Base-by-base conservation (phyloP, 1,284 basidiomycete genomes). In the Rhodofomes roseus region DNA sequence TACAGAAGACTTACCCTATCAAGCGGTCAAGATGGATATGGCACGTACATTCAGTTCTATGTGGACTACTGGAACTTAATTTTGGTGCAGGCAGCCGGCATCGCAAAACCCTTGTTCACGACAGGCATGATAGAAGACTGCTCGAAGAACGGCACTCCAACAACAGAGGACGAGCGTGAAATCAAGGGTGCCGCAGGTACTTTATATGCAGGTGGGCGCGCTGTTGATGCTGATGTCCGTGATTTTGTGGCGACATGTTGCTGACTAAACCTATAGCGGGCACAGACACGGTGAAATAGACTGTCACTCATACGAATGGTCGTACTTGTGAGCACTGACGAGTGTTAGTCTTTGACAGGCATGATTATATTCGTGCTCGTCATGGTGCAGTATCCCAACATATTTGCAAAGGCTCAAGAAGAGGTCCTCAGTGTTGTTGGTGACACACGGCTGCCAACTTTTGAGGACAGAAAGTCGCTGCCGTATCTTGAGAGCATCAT, bases 381-480 rank as follows among this genome's bases (percentile, higher is more conserved):
- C 3, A 82, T 84, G 81, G 70, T 78, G 36, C 71, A 79, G 51
- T 70, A 82, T 67, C 84, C 84, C 2, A 71, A 78, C 4, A 78
- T 78, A 1, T 76, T 80, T 61, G 70, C 69, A 65, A 81, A 79
- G 68, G 79, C 79, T 2, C 83, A 84, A 23, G 39, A 18, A 12
- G 39, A 41, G 37, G 46, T 55, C 2, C 41, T 20, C 20, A 31
- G 52, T 3, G 78, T 83, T 3, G 70, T 82, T 58, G 82, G 82
- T 25, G 65, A 53, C 27, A 70, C 74, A 50, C 73, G 79, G 20
- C 73, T 85, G 27, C 81, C 81, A 18, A 76, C 68, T 40, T 66
- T 80, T 44, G 74, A 79, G 18, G 83, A 85, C 69, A 71, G 79
- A 58, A 70, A 73, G 20, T 75, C 74, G 52, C 74, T 86, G 56